phyloP scores from a whole-genome alignment of 148 eudicot species.

The Salicornia ramosissima region DNA sequence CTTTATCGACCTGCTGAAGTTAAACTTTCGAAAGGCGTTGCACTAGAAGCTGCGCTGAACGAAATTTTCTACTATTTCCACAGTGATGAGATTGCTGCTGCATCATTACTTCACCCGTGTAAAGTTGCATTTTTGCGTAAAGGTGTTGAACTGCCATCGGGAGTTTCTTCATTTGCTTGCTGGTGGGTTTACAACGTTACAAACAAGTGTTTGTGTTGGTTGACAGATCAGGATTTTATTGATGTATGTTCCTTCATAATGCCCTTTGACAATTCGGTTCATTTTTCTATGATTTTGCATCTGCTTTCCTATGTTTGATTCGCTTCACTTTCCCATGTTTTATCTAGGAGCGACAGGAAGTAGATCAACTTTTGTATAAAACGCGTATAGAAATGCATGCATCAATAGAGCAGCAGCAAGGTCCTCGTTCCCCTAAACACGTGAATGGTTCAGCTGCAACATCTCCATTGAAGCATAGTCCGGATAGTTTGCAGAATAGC shows the following conservation, averaged over 20 bases:
- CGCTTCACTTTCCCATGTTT: background rate
- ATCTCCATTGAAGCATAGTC: constrained; percentile 51
- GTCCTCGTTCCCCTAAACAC: constrained; percentile 72
- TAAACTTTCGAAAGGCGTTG: constrained; percentile 57
- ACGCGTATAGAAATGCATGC: constrained; percentile 69
- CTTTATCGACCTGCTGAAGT: constrained; percentile 84
- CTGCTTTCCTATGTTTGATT: background rate
- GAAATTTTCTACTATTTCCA: constrained; percentile 83
- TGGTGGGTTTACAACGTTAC: constrained; percentile 72
- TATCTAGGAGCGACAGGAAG: constrained; percentile 81
- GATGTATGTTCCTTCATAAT: constrained; percentile 44
- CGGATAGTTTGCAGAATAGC: constrained; percentile 64
- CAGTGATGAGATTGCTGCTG: constrained; percentile 83
- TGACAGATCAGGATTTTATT: constrained; percentile 71
- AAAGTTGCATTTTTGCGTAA: constrained; percentile 78
- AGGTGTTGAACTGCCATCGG: constrained; percentile 79
- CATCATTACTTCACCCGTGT: constrained; percentile 86
- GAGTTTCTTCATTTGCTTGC: constrained; percentile 75
- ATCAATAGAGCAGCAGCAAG: constrained; percentile 55
- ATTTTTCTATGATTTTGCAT: background rate
- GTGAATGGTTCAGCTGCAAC: constrained; percentile 47
- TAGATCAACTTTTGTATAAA: constrained; percentile 64
- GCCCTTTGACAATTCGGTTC: background rate
- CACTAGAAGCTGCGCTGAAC: constrained; percentile 68
- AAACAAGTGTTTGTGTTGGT: constrained; percentile 79